Percentiles rank a stretch among this genome's conserved stretches.
Evolutionary conservation across 2,329 filamentous ascomycete species (phyloP).

Genomic region (Ophiocordyceps polyrhachis-furcata): DNA sequence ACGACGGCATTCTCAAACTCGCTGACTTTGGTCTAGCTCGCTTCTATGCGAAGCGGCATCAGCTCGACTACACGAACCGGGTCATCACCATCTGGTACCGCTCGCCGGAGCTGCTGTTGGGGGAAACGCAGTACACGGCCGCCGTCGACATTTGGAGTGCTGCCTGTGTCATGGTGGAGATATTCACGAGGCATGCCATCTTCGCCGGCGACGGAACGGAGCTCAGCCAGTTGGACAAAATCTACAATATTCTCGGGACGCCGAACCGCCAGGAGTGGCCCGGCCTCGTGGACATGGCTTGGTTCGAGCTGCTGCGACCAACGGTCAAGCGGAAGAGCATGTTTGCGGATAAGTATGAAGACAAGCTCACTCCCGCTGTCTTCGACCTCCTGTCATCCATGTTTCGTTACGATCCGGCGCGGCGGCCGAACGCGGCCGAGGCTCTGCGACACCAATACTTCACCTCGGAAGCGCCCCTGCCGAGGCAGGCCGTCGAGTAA

Average conservation of each 20-base stretch:
- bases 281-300: slow-evolving; percentile 78
- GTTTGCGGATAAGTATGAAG: slow-evolving; percentile 69
- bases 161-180: slow-evolving; percentile 89
- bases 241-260: slow-evolving; percentile 84
- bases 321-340: slow-evolving; percentile 51
- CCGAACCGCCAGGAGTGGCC: slow-evolving; percentile 78
- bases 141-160: slow-evolving; percentile 95
- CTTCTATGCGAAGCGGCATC: slow-evolving; percentile 83
- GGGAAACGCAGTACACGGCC: slow-evolving; percentile 77
- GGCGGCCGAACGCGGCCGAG: slow-evolving; percentile 66
- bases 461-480: slow-evolving; percentile 55
- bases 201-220: slow-evolving; percentile 95
- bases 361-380: slow-evolving; percentile 58
- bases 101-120: slow-evolving; percentile 73
- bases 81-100: slow-evolving; percentile 99
- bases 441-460: slow-evolving; percentile 84
- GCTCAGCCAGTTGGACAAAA: slow-evolving; percentile 87
- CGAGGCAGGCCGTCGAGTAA: slow-evolving; percentile 66
- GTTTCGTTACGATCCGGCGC: slow-evolving; percentile 75
- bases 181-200: slow-evolving; percentile 83
- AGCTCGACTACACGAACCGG: slow-evolving; percentile 92
- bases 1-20: slow-evolving; percentile 71
- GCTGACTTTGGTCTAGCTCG: slow-evolving; percentile 92
- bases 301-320: slow-evolving; percentile 84
- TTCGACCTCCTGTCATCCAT: slow-evolving; percentile 69